Base-by-base conservation (phyloP, 306 rosid species). In the Astragalus glycyphyllos region DNA sequence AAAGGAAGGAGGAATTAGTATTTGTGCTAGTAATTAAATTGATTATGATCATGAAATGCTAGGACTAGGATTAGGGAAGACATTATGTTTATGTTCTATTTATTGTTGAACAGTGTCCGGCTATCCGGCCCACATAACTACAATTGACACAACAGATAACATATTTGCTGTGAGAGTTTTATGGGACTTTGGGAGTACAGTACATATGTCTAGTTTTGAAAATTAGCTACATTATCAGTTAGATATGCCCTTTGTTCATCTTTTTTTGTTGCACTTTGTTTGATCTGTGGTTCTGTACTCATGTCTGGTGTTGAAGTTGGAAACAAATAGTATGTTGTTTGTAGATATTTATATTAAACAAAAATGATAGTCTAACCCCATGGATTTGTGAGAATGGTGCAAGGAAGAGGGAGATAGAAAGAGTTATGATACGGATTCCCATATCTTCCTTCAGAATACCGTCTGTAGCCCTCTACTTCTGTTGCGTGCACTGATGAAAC, bases 151-250 rank as follows among this genome's bases (percentile, higher is more conserved):
- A 16, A 29, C 42, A 13, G 35, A 34, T 20, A 23, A 29, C 20
- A 73, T 5, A 32, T 9, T 72, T 72, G 65, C 26, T 65, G 35
- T n/a, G 41, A 71, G 37, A 71, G 26, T 15, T 23, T 72, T n/a
- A 13, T 11, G 23, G 15, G 55, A 34, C 61, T 37, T 68, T 58
- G 23, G 15, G 55, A 34, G 69, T 37, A 35, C 4, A 13, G 5
- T 11, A 48, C 15, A 42, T 15, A 46, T 32, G 51, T 46, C 32
- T 46, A 47, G 69, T 72, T 34, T 38, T 49, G 46, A 16, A 9
- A 45, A 70, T 69, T 40, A 34, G 48, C 11, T 10, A 42, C 62
- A 32, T 42, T 34, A 44, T 62, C 29, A 20, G 44, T 53, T 20
- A 60, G 35, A 7, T n/a, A 6, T 48, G n/a, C 37, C 65, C 46